Evolutionary conservation across 768 basidiomycete genomes (phyloP), one percentile per base, ranked within the genome.

Genomic region (Rhizopogon salebrosus): DNA sequence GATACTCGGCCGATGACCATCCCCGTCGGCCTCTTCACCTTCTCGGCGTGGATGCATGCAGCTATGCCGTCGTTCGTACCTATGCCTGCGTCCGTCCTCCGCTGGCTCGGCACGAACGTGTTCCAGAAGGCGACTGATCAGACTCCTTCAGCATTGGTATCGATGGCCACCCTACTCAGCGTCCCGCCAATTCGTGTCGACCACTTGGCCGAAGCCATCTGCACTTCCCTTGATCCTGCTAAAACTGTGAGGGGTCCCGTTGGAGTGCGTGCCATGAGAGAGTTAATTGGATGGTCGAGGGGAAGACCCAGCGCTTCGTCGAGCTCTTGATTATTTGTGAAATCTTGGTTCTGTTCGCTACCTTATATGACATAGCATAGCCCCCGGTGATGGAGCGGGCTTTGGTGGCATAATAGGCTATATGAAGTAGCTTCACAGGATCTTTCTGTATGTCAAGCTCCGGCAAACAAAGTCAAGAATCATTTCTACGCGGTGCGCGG

Each of bases 101-200:
- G 81, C 49, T 65, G 74, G 39, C 62, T 85, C 40, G 77, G 76
- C 10, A 27, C 10, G 40, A 65, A 75, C 36, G 60, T 64, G 45
- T 63, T 42, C 26, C 41, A 16, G 3, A 42, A 42, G 10, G 41
- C 41, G 26, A 42, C 61, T 62, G 58, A 62, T 55, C 41, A 63
- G 57, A 57, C 68, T 52, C 68, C 72, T 23, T 81, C 80, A 20
- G 64, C 80, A 11, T 68, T 87, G 37, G 75, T 83, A 31, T 84
- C 87, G 3, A 70, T 94, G 26, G 89, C 92, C 5, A 88, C 87
- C 56, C 84, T 88, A 13, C 69, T 98, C 45, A 77, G 79, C 18
- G 85, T 87, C 50, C 92, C 89, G 31, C 94, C 97, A 1, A 83
- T 98, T 39, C 95, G 98, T 63, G 93, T 98, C 23, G 97, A 99